Conservation (phyloP, 192 early-diverging fungal species). For the Coemansia sp. region DNA sequence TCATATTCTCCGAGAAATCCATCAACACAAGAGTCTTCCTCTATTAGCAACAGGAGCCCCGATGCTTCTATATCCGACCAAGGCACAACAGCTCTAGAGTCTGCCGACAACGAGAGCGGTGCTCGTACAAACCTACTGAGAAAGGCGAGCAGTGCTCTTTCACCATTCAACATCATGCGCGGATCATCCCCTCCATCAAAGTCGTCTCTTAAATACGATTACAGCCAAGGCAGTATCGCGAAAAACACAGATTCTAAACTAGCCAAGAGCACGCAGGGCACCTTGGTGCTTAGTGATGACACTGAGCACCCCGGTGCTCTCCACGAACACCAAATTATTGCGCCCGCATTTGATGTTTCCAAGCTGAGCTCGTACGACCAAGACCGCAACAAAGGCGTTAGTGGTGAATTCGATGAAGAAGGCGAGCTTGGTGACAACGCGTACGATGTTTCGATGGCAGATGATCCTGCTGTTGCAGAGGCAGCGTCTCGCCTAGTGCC, state of each 20-base stretch:
- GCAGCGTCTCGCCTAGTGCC: constrained; percentile 2
- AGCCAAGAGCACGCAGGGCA: too few relatives aligned
- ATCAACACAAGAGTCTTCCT: too few relatives aligned
- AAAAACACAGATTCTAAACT: too few relatives aligned
- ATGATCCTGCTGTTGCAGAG: not conserved
- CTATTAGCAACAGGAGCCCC: not conserved
- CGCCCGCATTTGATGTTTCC: not conserved
- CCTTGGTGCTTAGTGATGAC: too few relatives aligned
- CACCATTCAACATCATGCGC: constrained; percentile 22
- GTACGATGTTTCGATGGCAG: not conserved
- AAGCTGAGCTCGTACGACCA: not conserved
- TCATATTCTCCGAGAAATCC: not conserved
- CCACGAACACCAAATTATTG: not conserved
- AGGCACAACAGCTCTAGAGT: not conserved
- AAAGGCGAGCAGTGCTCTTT: constrained; percentile 17
- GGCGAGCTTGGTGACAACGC: constrained; percentile 5
- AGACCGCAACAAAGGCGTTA: not conserved
- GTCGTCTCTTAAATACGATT: not conserved
- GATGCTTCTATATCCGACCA: not conserved
- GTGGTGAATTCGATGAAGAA: constrained; percentile 2
- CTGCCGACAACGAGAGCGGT: not conserved
- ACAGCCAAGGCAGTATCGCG: not conserved
- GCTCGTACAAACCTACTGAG: constrained; percentile 12
- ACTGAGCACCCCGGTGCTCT: too few relatives aligned
- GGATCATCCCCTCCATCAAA: constrained; percentile 4